Conservation (phyloP, 1,139 yeast genomes). For the Hyphopichia pseudoburtonii region DNA sequence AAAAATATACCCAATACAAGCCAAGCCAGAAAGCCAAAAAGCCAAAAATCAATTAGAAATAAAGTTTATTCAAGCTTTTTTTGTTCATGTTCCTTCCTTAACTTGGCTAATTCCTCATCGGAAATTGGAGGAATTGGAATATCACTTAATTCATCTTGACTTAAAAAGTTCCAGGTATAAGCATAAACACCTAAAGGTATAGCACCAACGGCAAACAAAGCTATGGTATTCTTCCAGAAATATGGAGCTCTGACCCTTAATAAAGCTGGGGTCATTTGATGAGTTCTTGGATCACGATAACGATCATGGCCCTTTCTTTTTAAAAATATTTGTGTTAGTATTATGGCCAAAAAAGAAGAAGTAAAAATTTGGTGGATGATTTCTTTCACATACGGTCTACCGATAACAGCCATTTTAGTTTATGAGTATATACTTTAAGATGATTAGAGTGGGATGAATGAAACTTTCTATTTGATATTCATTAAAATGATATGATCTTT, state of each 20-base stretch:
- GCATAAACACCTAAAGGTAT: slow-evolving; percentile 68
- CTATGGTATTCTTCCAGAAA: slow-evolving; percentile 71
- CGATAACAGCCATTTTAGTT: slow-evolving; percentile 34
- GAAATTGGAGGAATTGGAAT: slow-evolving; percentile 92
- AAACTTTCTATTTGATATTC: too few relatives aligned
- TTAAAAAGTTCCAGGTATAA: slow-evolving; percentile 72
- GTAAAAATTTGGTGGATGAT: too few relatives aligned
- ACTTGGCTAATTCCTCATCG: slow-evolving; percentile 69
- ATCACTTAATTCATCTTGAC: slow-evolving; percentile 82
- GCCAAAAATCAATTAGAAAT: too few relatives aligned
- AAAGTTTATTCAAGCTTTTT: slow-evolving; percentile 22
- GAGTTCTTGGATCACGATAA: slow-evolving; percentile 76
- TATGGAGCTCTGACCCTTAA: slow-evolving; percentile 85
- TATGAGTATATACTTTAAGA: too few relatives aligned
- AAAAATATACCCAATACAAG: not conserved
- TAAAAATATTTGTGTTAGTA: slow-evolving; percentile 13
- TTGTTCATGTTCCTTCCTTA: slow-evolving; percentile 66
- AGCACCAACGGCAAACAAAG: slow-evolving; percentile 57
- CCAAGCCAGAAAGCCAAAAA: not conserved
- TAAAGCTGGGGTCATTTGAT: slow-evolving; percentile 92
- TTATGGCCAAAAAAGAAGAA: too few relatives aligned
- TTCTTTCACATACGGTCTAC: slow-evolving; percentile 44
- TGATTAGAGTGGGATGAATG: too few relatives aligned
- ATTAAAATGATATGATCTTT: too few relatives aligned
- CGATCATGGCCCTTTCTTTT: slow-evolving; percentile 30